Conservation (phyloP, 129 eudicot genomes). For the Helichrysum umbraculigerum region DNA sequence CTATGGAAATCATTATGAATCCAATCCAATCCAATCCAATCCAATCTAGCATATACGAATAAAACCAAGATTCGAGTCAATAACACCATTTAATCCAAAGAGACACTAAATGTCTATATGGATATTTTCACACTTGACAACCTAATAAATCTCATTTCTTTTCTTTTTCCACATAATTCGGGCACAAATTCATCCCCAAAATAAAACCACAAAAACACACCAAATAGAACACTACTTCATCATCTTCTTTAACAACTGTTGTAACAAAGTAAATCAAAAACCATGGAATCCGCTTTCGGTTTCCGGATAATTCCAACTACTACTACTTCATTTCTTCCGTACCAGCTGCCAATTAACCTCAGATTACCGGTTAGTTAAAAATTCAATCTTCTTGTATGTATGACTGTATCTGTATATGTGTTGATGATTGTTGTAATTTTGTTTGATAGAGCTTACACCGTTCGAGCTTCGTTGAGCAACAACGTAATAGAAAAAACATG, state of each 20-base stretch:
- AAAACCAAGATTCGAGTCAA: constrained; percentile 23
- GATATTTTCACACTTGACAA: constrained; percentile 11
- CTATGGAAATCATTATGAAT: no score
- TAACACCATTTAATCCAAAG: constrained; percentile 5
- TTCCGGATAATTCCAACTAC: constrained; percentile 45
- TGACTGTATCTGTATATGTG: not conserved
- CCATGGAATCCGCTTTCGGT: constrained; percentile 69
- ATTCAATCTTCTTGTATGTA: not conserved
- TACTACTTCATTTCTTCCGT: constrained; percentile 42
- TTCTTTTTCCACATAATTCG: not conserved
- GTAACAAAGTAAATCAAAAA: not conserved
- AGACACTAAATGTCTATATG: not conserved
- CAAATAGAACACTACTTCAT: constrained; percentile 12
- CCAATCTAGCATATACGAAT: no score
- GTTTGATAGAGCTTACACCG: constrained; percentile 48
- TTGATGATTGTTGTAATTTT: not conserved
- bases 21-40: no score
- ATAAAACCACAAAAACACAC: constrained; percentile 13
- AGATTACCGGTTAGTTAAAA: constrained; percentile 48
- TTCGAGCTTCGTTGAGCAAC: constrained; percentile 34
- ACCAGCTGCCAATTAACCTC: constrained; percentile 41
- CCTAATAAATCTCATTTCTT: not conserved
- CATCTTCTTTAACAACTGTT: constrained; percentile 22
- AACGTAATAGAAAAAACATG: constrained; percentile 31
- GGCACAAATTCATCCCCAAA: constrained; percentile 22